A percentile compares a stretch with the other conserved stretches of the same genome.
Conservation (phyloP, 257 asterid species). For the Galeopsis tetrahit region DNA sequence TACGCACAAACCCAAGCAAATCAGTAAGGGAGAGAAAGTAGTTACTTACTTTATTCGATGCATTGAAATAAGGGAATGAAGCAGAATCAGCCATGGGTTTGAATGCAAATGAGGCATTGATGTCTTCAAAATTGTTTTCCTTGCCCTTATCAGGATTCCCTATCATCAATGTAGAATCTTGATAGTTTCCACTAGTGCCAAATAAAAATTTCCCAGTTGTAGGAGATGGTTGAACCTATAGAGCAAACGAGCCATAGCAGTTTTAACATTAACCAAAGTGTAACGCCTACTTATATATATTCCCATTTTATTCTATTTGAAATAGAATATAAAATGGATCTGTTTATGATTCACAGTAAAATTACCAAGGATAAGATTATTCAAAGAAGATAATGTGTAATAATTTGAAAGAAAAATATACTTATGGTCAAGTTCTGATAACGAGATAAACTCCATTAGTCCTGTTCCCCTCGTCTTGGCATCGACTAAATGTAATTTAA, state of each 20-base stretch:
- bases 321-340: no score
- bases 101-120: constrained; percentile 65
- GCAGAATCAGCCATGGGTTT: constrained; percentile 57
- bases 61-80: constrained; percentile 44
- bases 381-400: not conserved
- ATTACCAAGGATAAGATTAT: not conserved
- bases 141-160: constrained; percentile 54
- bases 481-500: not conserved
- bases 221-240: constrained; percentile 64
- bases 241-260: constrained; percentile 5
- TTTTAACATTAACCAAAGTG: not conserved
- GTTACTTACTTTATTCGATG: constrained; percentile 54
- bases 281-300: no score
- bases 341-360: not conserved
- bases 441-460: not conserved
- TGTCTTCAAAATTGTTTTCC: constrained; percentile 53
- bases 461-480: not conserved
- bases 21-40: constrained; percentile 21
- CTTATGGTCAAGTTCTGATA: not conserved
- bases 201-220: constrained; percentile 72
- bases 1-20: not conserved
- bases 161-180: constrained; percentile 35
- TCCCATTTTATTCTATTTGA: no score
- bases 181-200: constrained; percentile 44
- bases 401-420: not conserved